Percentiles rank a stretch among this genome's conserved stretches.
These are phyloP conservation scores for Irpex rosettiformis DNA, from an alignment of 1,284 basidiomycete species.

Conservation along the genomic window DNA sequence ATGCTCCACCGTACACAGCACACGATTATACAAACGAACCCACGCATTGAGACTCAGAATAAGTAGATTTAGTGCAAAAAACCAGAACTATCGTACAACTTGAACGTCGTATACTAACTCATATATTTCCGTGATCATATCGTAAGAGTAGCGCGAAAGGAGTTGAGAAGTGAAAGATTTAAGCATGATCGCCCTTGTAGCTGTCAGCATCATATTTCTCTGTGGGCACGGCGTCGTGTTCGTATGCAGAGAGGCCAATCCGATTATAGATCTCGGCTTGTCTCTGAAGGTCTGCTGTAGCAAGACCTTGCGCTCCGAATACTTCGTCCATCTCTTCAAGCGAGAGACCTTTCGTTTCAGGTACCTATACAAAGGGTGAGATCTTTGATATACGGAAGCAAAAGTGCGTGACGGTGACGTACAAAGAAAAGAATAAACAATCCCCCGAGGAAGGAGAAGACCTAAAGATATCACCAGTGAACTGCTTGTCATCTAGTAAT, in stretches of 20 bases:
- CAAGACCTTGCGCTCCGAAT: constrained; percentile 54
- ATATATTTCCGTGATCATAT: not conserved
- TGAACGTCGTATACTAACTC: not conserved
- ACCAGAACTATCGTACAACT: not conserved
- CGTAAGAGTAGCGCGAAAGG: not conserved
- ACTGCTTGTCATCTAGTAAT: not conserved
- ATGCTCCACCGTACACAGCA: no score
- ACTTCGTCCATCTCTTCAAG: constrained; percentile 72
- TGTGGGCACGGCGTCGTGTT: constrained; percentile 2
- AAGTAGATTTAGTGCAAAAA: no score
- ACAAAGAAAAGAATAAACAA: constrained; percentile 63
- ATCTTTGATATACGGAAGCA: not conserved
- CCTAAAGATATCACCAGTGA: constrained; percentile 29
- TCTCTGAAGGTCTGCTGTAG: constrained; percentile 49
- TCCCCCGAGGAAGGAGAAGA: constrained; percentile 60
- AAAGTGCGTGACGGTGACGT: constrained; percentile 24
- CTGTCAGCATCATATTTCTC: constrained; percentile 15
- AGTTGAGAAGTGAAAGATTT: not conserved
- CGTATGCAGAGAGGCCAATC: constrained; percentile 46
- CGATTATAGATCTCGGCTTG: constrained; percentile 52
- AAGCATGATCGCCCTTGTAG: constrained; percentile 4
- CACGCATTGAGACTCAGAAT: no score
- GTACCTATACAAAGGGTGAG: constrained; percentile 36
- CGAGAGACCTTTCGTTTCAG: constrained; percentile 65
- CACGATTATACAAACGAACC: no score